Evolutionary conservation across 2,329 filamentous ascomycete genomes (phyloP), one percentile per base, ranked within the genome.

Genomic region (Fusarium clavum): DNA sequence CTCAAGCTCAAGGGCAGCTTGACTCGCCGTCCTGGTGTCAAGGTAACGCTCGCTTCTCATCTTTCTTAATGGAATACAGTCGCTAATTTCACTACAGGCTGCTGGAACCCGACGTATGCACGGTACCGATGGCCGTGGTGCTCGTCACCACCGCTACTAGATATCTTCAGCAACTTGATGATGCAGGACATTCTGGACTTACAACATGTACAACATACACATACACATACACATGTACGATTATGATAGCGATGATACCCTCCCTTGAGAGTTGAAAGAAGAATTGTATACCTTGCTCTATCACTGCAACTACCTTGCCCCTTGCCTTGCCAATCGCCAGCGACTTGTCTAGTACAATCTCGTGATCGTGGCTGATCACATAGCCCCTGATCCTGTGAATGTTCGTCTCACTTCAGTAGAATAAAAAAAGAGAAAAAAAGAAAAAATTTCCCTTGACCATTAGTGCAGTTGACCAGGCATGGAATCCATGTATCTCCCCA

Each of bases 81-180:
- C 16, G 24, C n/a, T 30, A 40, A 76, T 30, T 6, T 16, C 11
- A 44, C n/a, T 12, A 29, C 52, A 92, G 89, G 91, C 91, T 78
- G 91, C 91, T 72, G 91, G 91, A 29, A 91, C 91, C 52, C 85
- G 91, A 64, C 86, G 91, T 58, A 93, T 93, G 90, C 87, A 88
- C 72, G 91, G 91, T 43, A 93, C 91, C 48, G 91, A 93, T 78
- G 91, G 91, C 4, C 87, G 90, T 40, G 88, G 88, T 61, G 84
- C 82, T 59, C 85, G 76, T 64, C 82, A 77, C 52, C 69, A 59
- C 54, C 75, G 69, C 48, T 73, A 67, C 53, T 70, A 68, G 49
- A 10, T 14, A 43, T n/a, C 30, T n/a, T 10, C 29, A 14, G 27
- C 12, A 45, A 20, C 11, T 18, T 24, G 27, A 34, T 12, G 34